Percentiles rank a stretch among this genome's conserved stretches.
phyloP scores from a whole-genome alignment of 2,329 filamentous ascomycete species.

The Aspergillus glaucus region DNA sequence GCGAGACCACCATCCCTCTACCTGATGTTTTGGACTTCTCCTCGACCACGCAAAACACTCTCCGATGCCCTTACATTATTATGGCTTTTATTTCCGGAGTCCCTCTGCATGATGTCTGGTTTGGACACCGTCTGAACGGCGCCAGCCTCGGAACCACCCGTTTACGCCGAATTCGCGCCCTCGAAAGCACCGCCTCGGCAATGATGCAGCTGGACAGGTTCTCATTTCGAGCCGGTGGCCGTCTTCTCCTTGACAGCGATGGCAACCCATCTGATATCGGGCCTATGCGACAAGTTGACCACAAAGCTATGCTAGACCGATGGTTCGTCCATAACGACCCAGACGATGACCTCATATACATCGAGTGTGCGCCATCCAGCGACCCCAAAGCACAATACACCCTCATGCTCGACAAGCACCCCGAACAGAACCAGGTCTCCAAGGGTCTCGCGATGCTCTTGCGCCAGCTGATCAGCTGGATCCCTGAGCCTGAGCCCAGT shows the following conservation, averaged over 20 bases:
- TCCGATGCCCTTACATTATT: slow-evolving; percentile 22
- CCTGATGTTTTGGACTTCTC: slow-evolving; percentile 25
- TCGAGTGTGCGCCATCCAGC: slow-evolving; percentile 5
- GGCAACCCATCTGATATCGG: slow-evolving; percentile 3
- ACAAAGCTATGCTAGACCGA: slow-evolving; percentile 9
- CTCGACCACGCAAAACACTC: slow-evolving; percentile 15
- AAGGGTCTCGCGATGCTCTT: slow-evolving; percentile 7
- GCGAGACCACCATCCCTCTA: slow-evolving; percentile 23
- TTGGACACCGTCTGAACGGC: slow-evolving; percentile 9
- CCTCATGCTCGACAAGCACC: slow-evolving; percentile 2
- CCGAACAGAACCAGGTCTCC: background rate
- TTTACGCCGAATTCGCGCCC: slow-evolving; percentile 8
- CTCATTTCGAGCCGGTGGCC: slow-evolving; percentile 7
- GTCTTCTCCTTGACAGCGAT: slow-evolving; percentile 6
- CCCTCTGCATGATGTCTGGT: slow-evolving; percentile 23
- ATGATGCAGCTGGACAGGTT: slow-evolving; percentile 16
- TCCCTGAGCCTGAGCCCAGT: slow-evolving; percentile 3
- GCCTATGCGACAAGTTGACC: slow-evolving; percentile 3
- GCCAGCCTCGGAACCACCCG: background rate
- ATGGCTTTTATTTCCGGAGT: slow-evolving; percentile 18
- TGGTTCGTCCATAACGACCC: slow-evolving; percentile 9
- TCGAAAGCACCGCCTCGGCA: slow-evolving; percentile 12
- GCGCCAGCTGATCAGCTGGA: slow-evolving; percentile 12
- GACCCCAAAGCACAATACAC: slow-evolving; percentile 8
- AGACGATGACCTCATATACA: slow-evolving; percentile 8